Evolutionary conservation across 192 early-diverging fungal species (phyloP).

Genomic region (Linnemannia zychae): DNA sequence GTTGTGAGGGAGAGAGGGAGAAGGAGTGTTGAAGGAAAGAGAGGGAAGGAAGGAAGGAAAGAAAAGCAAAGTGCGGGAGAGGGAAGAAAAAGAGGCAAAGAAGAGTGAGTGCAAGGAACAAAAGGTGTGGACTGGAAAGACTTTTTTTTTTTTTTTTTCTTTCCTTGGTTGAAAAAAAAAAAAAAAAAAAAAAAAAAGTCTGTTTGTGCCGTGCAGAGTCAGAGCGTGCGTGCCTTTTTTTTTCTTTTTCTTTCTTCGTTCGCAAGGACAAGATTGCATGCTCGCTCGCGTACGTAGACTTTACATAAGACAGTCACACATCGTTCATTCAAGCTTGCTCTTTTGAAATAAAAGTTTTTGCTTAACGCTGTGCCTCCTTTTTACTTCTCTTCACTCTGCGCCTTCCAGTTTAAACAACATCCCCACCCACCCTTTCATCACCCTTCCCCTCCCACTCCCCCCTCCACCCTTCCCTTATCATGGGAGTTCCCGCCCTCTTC

Average conservation of each 20-base stretch:
- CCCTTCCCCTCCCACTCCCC: neutral
- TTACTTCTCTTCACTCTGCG: neutral
- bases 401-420: neutral
- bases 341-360: neutral
- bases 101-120: neutral
- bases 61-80: neutral
- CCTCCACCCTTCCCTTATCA: conserved; percentile 28
- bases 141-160: conserved; percentile 1
- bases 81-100: neutral
- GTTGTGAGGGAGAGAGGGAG: neutral
- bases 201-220: neutral
- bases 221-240: conserved; percentile 12
- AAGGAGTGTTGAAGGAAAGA: neutral
- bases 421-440: neutral
- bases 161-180: neutral
- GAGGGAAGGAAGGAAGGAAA: neutral
- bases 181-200: neutral
- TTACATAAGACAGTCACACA: neutral
- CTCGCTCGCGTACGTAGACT: neutral
- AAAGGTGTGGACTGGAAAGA: neutral
- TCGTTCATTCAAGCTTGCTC: neutral
- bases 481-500: conserved; percentile 89
- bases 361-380: neutral
- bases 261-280: neutral
- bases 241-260: neutral